phyloP scores from a whole-genome alignment of 768 basidiomycete species.

The Trametes cingulata region DNA sequence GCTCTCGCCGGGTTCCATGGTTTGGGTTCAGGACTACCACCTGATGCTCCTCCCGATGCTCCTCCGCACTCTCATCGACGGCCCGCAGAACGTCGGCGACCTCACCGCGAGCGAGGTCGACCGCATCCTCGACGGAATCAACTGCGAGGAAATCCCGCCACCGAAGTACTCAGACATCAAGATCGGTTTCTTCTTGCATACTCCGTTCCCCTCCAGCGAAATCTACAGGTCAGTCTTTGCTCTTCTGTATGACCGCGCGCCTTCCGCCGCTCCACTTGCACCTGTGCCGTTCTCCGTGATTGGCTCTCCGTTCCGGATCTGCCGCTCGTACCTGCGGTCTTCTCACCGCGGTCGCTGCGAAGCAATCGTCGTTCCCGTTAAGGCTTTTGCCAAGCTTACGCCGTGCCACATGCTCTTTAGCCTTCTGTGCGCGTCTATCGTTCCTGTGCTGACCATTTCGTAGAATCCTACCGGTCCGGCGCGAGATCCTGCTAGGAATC shows the following conservation, averaged over 20 bases:
- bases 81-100: constrained; percentile 54
- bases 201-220: constrained; percentile 96
- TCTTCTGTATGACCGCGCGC: not conserved
- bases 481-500: constrained; percentile 95
- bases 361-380: constrained; percentile 8
- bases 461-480: constrained; percentile 94
- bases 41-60: constrained; percentile 98
- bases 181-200: constrained; percentile 98
- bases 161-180: constrained; percentile 67
- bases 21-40: constrained; percentile 99
- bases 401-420: not conserved
- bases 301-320: constrained; percentile 10
- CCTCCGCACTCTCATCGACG: constrained; percentile 85
- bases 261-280: constrained; percentile 4
- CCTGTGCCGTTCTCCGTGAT: constrained; percentile 8
- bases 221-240: constrained; percentile 78
- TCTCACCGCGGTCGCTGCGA: constrained; percentile 4
- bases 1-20: constrained; percentile 85
- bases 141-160: constrained; percentile 45
- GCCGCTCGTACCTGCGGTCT: constrained; percentile 10
- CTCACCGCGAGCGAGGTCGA: constrained; percentile 62
- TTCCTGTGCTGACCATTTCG: constrained; percentile 2
- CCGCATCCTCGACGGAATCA: constrained; percentile 72
- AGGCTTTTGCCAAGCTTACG: constrained; percentile 9
- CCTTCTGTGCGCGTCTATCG: not conserved